Evolutionary conservation across 2,329 filamentous ascomycete species (phyloP).

Genomic region (Decorospora gaudefroyi): DNA sequence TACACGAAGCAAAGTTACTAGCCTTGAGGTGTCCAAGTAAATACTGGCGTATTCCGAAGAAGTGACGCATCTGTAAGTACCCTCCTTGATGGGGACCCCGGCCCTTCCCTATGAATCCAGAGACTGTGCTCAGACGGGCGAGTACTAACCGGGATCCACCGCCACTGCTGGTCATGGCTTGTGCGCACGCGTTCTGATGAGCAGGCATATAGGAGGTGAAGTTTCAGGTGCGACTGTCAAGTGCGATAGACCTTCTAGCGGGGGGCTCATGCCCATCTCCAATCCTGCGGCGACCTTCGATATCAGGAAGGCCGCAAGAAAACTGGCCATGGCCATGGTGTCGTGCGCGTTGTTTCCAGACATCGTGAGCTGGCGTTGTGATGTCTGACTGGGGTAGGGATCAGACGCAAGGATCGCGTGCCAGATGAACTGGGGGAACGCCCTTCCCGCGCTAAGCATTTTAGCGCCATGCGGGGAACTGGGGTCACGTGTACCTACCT

Average conservation of each 20-base stretch:
- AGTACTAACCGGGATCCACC: slow-evolving; percentile 3
- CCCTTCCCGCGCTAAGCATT: slow-evolving; percentile 15
- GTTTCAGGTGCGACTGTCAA: too few species aligned
- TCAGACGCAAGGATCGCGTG: slow-evolving; percentile 24
- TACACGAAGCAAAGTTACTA: slow-evolving; percentile 10
- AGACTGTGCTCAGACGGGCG: slow-evolving; percentile 5
- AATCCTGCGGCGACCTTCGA: neutral
- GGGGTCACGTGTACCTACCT: too few species aligned
- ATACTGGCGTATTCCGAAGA: slow-evolving; percentile 6
- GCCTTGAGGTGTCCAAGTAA: slow-evolving; percentile 8
- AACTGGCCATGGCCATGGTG: neutral
- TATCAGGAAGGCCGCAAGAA: neutral
- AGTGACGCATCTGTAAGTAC: slow-evolving; percentile 2
- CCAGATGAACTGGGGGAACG: slow-evolving; percentile 4
- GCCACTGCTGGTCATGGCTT: too few species aligned
- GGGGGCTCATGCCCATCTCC: neutral
- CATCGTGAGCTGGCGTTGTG: slow-evolving; percentile 23
- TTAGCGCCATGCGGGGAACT: slow-evolving; percentile 12
- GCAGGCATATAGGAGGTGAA: too few species aligned
- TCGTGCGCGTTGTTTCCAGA: slow-evolving; percentile 1
- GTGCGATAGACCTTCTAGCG: neutral
- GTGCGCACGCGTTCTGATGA: too few species aligned
- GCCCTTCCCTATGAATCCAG: neutral
- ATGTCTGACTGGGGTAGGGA: slow-evolving; percentile 13
- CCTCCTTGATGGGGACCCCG: neutral